These are phyloP conservation scores for Dendrostoma leiphaemia DNA, from an alignment of 2,329 filamentous ascomycete species.

Conservation along the genomic window DNA sequence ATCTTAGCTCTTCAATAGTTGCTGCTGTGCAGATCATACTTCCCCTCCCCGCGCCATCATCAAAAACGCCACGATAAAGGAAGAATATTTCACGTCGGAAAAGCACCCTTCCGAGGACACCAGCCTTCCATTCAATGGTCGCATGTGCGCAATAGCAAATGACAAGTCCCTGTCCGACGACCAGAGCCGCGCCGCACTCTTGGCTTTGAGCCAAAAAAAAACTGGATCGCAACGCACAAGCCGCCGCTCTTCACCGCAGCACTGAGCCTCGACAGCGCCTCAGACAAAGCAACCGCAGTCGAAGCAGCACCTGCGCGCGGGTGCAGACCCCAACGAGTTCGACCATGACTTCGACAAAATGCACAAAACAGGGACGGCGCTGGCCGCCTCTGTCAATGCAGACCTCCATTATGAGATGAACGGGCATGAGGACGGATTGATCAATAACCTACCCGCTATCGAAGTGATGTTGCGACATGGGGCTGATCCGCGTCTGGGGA, in stretches of 20 bases:
- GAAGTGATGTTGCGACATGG: constrained; percentile 1
- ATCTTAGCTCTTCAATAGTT: too few species aligned
- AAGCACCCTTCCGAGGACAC: background rate
- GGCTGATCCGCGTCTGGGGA: background rate
- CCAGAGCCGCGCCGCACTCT: background rate
- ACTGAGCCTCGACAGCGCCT: background rate
- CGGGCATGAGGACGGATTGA: background rate
- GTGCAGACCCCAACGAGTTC: constrained; percentile 2
- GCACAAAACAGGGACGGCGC: background rate
- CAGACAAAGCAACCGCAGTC: background rate
- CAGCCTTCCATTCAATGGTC: background rate
- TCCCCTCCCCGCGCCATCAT: too few species aligned
- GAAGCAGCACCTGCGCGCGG: constrained; percentile 2
- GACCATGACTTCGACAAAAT: background rate
- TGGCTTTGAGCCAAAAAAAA: background rate
- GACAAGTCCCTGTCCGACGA: background rate
- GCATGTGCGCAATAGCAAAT: background rate
- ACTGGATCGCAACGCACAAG: background rate
- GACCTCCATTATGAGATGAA: constrained; percentile 1
- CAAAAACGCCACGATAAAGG: too few species aligned
- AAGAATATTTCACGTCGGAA: too few species aligned
- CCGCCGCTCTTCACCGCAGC: constrained; percentile 4
- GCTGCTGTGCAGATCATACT: too few species aligned
- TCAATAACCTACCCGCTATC: background rate
- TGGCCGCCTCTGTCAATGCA: background rate